These are phyloP conservation scores for Lactarius hatsudake DNA, from an alignment of 768 basidiomycete species.

Conservation along the genomic window DNA sequence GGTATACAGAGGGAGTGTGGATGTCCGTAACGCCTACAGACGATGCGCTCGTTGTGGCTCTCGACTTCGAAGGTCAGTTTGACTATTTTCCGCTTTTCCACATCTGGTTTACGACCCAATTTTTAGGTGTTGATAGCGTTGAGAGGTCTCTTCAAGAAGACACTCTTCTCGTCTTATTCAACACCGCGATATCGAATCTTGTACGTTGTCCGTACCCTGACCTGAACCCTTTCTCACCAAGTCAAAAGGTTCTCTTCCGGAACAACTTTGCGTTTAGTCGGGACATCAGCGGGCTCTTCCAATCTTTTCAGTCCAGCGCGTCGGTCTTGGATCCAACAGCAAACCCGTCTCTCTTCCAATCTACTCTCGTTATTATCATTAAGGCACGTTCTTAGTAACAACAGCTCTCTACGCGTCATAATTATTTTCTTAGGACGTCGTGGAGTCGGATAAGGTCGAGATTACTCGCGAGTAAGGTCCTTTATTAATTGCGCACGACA, in stretches of 20 bases:
- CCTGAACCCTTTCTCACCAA: conserved; percentile 34
- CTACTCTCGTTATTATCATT: conserved; percentile 59
- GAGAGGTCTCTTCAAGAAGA: conserved; percentile 64
- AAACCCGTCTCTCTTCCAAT: conserved; percentile 58
- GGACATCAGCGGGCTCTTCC: conserved; percentile 59
- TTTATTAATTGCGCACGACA: background rate
- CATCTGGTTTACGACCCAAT: background rate
- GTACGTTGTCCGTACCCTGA: conserved; percentile 35
- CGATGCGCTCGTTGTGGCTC: conserved; percentile 51
- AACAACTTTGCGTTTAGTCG: conserved; percentile 63
- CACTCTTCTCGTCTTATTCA: conserved; percentile 59
- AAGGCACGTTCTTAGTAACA: conserved; percentile 40
- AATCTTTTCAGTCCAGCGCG: conserved; percentile 59
- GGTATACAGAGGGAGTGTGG: conserved; percentile 56
- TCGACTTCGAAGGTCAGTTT: conserved; percentile 60
- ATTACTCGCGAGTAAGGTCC: conserved; percentile 53
- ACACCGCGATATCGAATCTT: conserved; percentile 62
- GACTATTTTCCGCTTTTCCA: background rate
- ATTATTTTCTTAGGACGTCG: conserved; percentile 48
- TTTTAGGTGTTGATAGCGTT: conserved; percentile 56
- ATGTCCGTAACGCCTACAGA: conserved; percentile 63
- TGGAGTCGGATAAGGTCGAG: conserved; percentile 57
- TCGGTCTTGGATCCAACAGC: conserved; percentile 55
- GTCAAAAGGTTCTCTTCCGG: conserved; percentile 53
- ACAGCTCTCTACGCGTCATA: background rate